Percentiles rank a stretch among this genome's conserved stretches.
Evolutionary conservation across 768 basidiomycete genomes (phyloP).

Genomic region (Albatrellus ellisii): DNA sequence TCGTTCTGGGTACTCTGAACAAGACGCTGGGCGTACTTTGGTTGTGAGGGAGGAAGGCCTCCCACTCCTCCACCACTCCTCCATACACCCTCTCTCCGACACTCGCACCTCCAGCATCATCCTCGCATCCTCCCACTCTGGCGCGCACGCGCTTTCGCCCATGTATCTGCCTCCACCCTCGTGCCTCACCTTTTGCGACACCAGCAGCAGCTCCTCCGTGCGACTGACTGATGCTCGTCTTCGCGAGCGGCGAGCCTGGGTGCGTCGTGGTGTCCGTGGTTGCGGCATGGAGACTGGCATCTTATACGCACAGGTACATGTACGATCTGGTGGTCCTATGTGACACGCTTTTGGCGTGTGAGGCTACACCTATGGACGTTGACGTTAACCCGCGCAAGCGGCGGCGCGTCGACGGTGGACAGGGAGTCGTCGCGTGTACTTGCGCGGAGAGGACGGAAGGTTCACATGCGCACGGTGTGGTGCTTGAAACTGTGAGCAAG

Average conservation of each 20-base stretch:
- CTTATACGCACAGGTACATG: slow-evolving; percentile 16
- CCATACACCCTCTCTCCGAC: too few relatives aligned
- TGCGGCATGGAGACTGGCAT: background rate
- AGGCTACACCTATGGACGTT: background rate
- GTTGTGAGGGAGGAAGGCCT: too few relatives aligned
- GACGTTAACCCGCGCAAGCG: slow-evolving; percentile 11
- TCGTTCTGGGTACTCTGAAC: too few relatives aligned
- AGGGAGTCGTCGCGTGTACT: background rate
- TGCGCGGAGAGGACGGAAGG: background rate
- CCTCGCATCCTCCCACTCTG: too few relatives aligned
- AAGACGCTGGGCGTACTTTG: too few relatives aligned
- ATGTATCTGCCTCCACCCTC: slow-evolving; percentile 11
- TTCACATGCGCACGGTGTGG: slow-evolving; percentile 12
- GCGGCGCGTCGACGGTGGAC: slow-evolving; percentile 5
- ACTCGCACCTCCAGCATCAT: too few relatives aligned
- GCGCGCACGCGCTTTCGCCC: slow-evolving; percentile 6
- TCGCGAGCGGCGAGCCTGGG: slow-evolving; percentile 11
- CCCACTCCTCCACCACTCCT: too few relatives aligned
- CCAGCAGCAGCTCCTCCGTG: slow-evolving; percentile 16
- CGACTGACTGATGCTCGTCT: slow-evolving; percentile 11
- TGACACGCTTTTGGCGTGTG: slow-evolving; percentile 13
- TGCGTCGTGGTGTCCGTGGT: background rate
- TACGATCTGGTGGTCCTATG: slow-evolving; percentile 19
- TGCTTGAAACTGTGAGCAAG: slow-evolving; percentile 20
- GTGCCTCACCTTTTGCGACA: slow-evolving; percentile 14